phyloP scores from a whole-genome alignment of 2,329 filamentous ascomycete genomes.

The Colletotrichum sp. region DNA sequence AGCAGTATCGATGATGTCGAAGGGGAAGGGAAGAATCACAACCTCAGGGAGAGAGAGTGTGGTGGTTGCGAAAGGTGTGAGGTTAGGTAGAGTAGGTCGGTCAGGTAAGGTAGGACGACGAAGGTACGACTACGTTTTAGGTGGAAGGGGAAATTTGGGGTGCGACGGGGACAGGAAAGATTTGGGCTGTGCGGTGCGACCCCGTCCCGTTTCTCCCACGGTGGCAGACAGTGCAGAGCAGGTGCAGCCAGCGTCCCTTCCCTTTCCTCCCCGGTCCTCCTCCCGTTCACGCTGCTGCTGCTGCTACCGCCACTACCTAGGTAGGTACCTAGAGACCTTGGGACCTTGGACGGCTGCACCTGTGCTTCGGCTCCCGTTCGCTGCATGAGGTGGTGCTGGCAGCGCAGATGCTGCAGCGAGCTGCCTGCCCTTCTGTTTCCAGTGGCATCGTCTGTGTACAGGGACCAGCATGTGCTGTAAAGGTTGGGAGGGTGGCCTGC shows the following conservation, averaged over 20 bases:
- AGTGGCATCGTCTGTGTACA: neutral
- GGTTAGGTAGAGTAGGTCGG: neutral
- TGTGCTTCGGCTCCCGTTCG: neutral
- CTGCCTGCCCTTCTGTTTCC: neutral
- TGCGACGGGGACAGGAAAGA: constrained; percentile 17
- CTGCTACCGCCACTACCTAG: neutral
- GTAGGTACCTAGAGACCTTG: neutral
- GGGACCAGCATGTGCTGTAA: neutral
- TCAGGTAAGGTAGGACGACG: constrained; percentile 2
- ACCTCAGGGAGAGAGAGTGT: constrained; percentile 19
- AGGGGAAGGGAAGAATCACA: constrained; percentile 18
- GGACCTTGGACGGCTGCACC: neutral
- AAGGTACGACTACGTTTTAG: constrained; percentile 10
- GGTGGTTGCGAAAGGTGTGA: constrained; percentile 9
- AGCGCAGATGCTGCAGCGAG: neutral
- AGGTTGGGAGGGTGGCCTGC: neutral
- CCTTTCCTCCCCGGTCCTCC: neutral
- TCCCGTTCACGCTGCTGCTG: neutral
- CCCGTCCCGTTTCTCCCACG: constrained; percentile 5
- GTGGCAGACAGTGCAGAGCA: neutral
- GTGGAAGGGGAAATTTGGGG: constrained; percentile 25
- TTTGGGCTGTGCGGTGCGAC: constrained; percentile 14
- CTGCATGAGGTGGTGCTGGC: neutral
- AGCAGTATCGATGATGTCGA: constrained; percentile 23
- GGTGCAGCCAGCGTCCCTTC: neutral